Percentiles rank a stretch among this genome's conserved stretches.
Evolutionary conservation across 1,139 yeast species (phyloP).

Genomic region (Debaryomyces fabryi): DNA sequence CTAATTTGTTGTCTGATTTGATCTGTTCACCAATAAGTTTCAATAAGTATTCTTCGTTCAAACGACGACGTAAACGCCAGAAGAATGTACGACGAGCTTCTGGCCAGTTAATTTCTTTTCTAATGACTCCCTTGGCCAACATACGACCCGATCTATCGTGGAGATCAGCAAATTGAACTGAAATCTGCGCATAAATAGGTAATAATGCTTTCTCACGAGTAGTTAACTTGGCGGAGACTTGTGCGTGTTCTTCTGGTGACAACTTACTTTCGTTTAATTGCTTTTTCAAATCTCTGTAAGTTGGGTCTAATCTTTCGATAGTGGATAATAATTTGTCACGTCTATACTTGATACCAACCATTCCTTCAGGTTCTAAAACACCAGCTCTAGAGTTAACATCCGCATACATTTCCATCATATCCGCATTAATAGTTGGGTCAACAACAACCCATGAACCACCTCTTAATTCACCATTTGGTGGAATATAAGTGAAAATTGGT

Average conservation of each 20-base stretch:
- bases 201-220: constrained; percentile 79
- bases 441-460: constrained; percentile 99
- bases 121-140: constrained; percentile 91
- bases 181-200: constrained; percentile 89
- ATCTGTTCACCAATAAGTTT: constrained; percentile 71
- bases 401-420: constrained; percentile 99
- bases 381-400: constrained; percentile 97
- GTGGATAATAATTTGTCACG: constrained; percentile 87
- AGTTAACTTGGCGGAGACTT: constrained; percentile 63
- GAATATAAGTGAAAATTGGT: constrained; percentile 94
- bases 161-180: constrained; percentile 95
- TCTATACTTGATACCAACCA: constrained; percentile 97
- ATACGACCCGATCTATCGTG: constrained; percentile 98
- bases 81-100: constrained; percentile 93
- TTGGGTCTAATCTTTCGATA: constrained; percentile 85
- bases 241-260: constrained; percentile 66
- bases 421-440: constrained; percentile 95
- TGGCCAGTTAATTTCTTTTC: constrained; percentile 82
- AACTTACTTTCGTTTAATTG: constrained; percentile 57
- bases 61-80: constrained; percentile 98
- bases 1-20: constrained; percentile 67
- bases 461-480: constrained; percentile 97
- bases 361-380: constrained; percentile 98
- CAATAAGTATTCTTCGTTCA: constrained; percentile 87
- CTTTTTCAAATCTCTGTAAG: constrained; percentile 67